Evolutionary conservation across 257 asterid genomes (phyloP).

Genomic region (Nicotiana undulata): DNA sequence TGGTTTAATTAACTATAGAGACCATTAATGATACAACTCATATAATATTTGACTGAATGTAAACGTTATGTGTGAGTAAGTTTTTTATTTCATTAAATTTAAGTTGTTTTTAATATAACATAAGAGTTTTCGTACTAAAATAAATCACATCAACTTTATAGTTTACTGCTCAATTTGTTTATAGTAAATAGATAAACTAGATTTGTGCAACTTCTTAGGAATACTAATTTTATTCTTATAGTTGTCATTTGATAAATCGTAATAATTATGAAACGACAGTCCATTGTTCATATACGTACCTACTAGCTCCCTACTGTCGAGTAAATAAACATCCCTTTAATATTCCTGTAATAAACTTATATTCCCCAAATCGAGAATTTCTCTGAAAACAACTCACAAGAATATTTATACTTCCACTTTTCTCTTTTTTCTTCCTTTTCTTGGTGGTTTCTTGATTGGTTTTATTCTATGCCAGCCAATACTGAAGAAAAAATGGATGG

Average conservation of each 20-base stretch:
- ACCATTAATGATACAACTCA: neutral
- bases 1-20: neutral
- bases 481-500: neutral
- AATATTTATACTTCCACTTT: constrained; percentile 7
- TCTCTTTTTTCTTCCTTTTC: constrained; percentile 2
- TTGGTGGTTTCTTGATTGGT: constrained; percentile 19
- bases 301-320: neutral
- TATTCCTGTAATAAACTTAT: constrained; percentile 6
- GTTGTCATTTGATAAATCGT: neutral
- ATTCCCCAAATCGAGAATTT: constrained; percentile 28
- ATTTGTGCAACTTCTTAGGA: neutral
- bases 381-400: constrained; percentile 1
- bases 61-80: neutral
- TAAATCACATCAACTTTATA: neutral
- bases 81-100: neutral
- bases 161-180: neutral
- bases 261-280: no score
- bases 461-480: constrained; percentile 19
- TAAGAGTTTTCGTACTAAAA: neutral
- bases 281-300: neutral
- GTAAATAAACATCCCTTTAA: constrained; percentile 4
- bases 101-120: neutral
- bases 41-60: neutral
- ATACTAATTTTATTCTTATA: neutral
- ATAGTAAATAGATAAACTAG: neutral